These are phyloP conservation scores for Mariannaea elegans DNA, from an alignment of 2,329 filamentous ascomycete genomes.

Conservation along the genomic window DNA sequence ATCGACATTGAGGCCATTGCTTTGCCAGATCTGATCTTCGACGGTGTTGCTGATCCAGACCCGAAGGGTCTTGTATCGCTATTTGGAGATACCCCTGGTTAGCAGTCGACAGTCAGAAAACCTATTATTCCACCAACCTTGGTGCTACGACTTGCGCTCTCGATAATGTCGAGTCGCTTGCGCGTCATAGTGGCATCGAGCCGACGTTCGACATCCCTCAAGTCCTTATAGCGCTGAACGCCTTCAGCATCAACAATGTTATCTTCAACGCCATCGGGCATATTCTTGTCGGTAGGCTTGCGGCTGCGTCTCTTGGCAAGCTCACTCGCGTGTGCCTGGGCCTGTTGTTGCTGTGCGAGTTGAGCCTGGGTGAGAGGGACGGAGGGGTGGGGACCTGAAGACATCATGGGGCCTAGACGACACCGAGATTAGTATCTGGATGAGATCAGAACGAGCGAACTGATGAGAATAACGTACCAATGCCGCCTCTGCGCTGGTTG, in stretches of 20 bases:
- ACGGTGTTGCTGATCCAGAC: conserved; percentile 96
- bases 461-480: conserved; percentile 52
- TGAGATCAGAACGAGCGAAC: neutral
- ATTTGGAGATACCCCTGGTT: conserved; percentile 1
- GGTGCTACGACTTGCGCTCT: conserved; percentile 77
- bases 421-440: conserved; percentile 18
- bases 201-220: conserved; percentile 87
- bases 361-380: conserved; percentile 64
- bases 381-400: conserved; percentile 59
- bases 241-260: conserved; percentile 80
- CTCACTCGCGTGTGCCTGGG: conserved; percentile 65
- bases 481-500: conserved; percentile 61
- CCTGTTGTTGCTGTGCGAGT: conserved; percentile 60
- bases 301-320: conserved; percentile 81
- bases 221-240: conserved; percentile 80
- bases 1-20: conserved; percentile 71
- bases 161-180: conserved; percentile 90
- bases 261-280: conserved; percentile 89
- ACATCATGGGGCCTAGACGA: conserved; percentile 63
- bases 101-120: neutral
- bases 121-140: conserved; percentile 60
- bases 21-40: conserved; percentile 95
- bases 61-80: conserved; percentile 85
- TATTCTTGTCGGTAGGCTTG: conserved; percentile 93
- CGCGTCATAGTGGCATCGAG: conserved; percentile 94